Conservation (phyloP, 176 grass and related monocot genomes). For the Typha latifolia region DNA sequence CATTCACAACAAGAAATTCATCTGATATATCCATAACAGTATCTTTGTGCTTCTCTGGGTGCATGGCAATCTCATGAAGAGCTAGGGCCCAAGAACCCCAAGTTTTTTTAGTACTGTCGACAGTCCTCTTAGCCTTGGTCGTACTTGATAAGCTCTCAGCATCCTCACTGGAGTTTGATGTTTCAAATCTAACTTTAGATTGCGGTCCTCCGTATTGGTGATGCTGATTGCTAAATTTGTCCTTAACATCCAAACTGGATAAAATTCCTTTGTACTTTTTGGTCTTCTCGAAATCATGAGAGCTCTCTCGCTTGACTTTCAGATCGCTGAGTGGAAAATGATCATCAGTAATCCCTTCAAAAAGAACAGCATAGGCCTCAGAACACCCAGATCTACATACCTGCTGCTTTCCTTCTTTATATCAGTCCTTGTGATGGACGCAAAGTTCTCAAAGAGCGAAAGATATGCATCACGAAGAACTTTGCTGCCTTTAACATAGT, state of each 20-base stretch:
- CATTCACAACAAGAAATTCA: constrained; percentile 56
- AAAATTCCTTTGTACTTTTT: constrained; percentile 54
- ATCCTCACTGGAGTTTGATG: constrained; percentile 17
- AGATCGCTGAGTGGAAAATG: constrained; percentile 17
- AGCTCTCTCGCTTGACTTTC: constrained; percentile 36
- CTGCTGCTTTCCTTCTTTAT: constrained; percentile 13
- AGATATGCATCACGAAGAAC: constrained; percentile 65
- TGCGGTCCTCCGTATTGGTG: not conserved
- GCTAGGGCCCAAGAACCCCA: constrained; percentile 80
- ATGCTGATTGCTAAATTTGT: constrained; percentile 10
- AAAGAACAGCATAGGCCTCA: too few species aligned
- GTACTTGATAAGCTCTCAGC: not conserved
- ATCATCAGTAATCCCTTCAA: too few species aligned
- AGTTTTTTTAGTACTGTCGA: constrained; percentile 20
- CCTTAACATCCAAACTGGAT: constrained; percentile 7
- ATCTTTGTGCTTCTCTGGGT: constrained; percentile 60
- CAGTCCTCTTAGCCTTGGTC: constrained; percentile 18
- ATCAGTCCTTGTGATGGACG: constrained; percentile 25
- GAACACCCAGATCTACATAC: constrained; percentile 15
- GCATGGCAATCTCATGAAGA: constrained; percentile 55
- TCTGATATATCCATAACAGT: constrained; percentile 54
- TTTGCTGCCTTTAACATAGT: constrained; percentile 71
- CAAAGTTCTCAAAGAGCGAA: constrained; percentile 76
- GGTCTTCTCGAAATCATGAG: constrained; percentile 29
- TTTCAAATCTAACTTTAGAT: not conserved